Evolutionary conservation across 179 eudicot genomes (phyloP), one percentile per base, ranked within the genome.

Genomic region (Kewa caespitosa): DNA sequence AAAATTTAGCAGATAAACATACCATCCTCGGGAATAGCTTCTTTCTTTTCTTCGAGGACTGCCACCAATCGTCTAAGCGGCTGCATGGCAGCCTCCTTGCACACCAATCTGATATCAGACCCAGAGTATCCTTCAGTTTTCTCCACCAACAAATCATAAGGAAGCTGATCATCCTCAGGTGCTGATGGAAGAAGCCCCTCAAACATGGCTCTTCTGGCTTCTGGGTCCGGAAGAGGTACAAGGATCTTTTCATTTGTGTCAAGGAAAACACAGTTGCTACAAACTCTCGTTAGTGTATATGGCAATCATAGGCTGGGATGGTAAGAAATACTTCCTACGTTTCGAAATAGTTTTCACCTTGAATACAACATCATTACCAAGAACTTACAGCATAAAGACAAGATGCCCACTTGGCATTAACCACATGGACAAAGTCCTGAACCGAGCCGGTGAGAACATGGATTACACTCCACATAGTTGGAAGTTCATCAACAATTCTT

Each of bases 41-140:
- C 98, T 61, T 80, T 75, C 76, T 81, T 86, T 69, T 85, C 86
- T 81, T 96, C 98, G 61, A 96, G 94, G 78, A 76, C 71, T 59
- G 89, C 57, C 96, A 96, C 85, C 82, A 96, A 61, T 28, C 97
- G 89, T 78, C 99, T 84, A 72, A 96, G 86, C 7, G 99, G 99
- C 87, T 93, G 99, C 99, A 96, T 96, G 52, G 99, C 99, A 81
- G 98, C 96, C 84, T 96, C 99, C 85, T 96, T 96, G 88, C 98
- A 96, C 38, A 93, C 86, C 73, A 96, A 74, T 59, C 98, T 88
- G 74, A 96, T 91, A 80, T 96, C 99, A 18, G 99, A 96, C 54
- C 99, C 99, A 13, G 98, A 93, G 87, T 78, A 96, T 22, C 97
- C 98, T 85, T 90, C 96, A 0, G 97, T 91, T 75, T 77, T 89